Evolutionary conservation across 305 asterid genomes (phyloP), one percentile per base, ranked within the genome.

Genomic region (Fraxinus ornus): DNA sequence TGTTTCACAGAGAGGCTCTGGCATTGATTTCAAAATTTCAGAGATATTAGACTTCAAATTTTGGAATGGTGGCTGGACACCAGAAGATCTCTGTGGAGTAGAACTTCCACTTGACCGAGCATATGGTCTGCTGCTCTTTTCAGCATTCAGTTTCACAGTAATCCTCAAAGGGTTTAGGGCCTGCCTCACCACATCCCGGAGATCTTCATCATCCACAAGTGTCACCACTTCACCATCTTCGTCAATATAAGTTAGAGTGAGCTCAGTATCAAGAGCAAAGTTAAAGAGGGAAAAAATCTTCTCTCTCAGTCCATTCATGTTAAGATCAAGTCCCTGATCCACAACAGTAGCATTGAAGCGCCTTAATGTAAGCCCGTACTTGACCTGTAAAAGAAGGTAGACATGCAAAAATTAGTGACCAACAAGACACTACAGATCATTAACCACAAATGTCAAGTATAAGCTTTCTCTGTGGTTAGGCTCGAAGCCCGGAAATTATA

Each of bases 191-290:
- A 87, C 94, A 68, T 96, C 98, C 8, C 22, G 78, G 47, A 96
- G 93, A 89, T 96, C 99, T 35, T 89, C 97, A 82, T 93, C 95
- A 76, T 94, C 97, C 80, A 85, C 94, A 71, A 96, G 95, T 1
- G 93, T 82, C 49, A 96, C 92, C 5, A 81, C 83, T 77, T 96
- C 99, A 33, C 78, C 82, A 81, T 96, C 99, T 87, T 93, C 99
- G 26, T 96, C 99, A 5, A 89, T 62, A 60, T 96, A 96, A 15
- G 95, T 94, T 22, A 96, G 91, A 19, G 76, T 33, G 55, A 93
- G 77, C 64, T 90, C 90, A 13, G 89, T 75, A 68, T 88, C 92
- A n/a, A 88, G 87, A 73, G 90, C 80, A 78, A 96, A 86, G 76
- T 82, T 87, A 85, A 96, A 94, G 77, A 96, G 90, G 10, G 84